Percentiles rank a stretch among this genome's conserved stretches.
These are phyloP conservation scores for Hypoxylon subgilvum DNA, from an alignment of 495 filamentous ascomycete genomes.

Conservation along the genomic window DNA sequence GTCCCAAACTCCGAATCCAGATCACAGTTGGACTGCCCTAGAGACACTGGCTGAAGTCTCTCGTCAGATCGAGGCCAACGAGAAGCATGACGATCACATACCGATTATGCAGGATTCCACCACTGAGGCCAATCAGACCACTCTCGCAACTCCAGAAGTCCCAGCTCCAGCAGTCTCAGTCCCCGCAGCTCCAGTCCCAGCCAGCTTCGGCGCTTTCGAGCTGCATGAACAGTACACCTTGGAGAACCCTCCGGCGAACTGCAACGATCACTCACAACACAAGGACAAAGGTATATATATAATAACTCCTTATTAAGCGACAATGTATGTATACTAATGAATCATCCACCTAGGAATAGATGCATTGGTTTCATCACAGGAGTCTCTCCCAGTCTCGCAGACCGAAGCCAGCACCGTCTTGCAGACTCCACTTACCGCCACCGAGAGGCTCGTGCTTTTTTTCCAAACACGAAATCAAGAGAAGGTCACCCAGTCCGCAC, in stretches of 20 bases:
- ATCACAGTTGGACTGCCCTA: slow-evolving; percentile 72
- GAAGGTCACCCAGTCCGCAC: slow-evolving; percentile 42
- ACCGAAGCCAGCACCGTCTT: too few relatives aligned
- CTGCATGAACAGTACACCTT: slow-evolving; percentile 58
- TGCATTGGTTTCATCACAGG: too few relatives aligned
- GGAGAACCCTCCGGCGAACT: slow-evolving; percentile 51
- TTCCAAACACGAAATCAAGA: too few relatives aligned
- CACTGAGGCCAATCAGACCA: slow-evolving; percentile 27
- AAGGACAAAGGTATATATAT: slow-evolving; percentile 45
- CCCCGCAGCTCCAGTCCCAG: slow-evolving; percentile 14
- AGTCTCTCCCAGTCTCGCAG: too few relatives aligned
- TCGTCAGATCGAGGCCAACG: slow-evolving; percentile 65
- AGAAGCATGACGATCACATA: slow-evolving; percentile 54
- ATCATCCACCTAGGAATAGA: neutral
- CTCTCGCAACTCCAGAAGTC: slow-evolving; percentile 25
- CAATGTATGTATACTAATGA: slow-evolving; percentile 3
- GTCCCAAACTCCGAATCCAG: slow-evolving; percentile 36
- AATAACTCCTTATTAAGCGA: neutral
- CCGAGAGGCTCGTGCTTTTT: slow-evolving; percentile 51
- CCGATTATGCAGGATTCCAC: slow-evolving; percentile 18
- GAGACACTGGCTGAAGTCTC: slow-evolving; percentile 85
- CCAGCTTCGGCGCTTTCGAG: slow-evolving; percentile 46
- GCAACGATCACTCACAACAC: slow-evolving; percentile 42
- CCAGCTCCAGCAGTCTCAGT: slow-evolving; percentile 27
- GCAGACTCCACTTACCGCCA: slow-evolving; percentile 40